Conservation (phyloP, 345 rosid species). For the Brassica juncea region DNA sequence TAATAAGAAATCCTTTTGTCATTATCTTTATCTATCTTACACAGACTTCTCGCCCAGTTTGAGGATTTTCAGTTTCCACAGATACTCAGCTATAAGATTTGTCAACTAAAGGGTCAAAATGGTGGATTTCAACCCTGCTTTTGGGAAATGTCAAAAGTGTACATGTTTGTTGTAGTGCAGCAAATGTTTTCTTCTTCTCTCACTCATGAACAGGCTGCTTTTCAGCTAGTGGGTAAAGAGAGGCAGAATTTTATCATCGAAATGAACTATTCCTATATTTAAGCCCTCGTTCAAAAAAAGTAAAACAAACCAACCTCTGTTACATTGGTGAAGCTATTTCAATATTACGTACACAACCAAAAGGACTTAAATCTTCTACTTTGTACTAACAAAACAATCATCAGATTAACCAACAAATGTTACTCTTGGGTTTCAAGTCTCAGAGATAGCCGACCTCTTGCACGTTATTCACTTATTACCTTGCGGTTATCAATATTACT, state of each 20-base stretch:
- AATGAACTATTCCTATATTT: not conserved
- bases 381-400: slow-evolving; percentile 15
- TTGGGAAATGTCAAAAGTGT: too few species aligned
- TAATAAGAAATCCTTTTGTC: too few species aligned
- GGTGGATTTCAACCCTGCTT: too few species aligned
- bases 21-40: too few species aligned
- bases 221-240: not conserved
- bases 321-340: not conserved
- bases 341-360: not conserved
- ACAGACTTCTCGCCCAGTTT: too few species aligned
- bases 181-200: not conserved
- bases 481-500: too few species aligned
- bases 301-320: not conserved
- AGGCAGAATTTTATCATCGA: not conserved
- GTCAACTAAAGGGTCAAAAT: too few species aligned
- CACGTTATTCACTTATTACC: slow-evolving; percentile 19
- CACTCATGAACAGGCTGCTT: not conserved
- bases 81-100: too few species aligned
- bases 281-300: too few species aligned
- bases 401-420: not conserved
- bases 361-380: not conserved
- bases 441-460: not conserved
- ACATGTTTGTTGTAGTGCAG: too few species aligned
- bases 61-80: too few species aligned
- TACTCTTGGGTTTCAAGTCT: not conserved